Evolutionary conservation across 2,329 filamentous ascomycete species (phyloP).

Genomic region (Bipolaris sorokiniana): DNA sequence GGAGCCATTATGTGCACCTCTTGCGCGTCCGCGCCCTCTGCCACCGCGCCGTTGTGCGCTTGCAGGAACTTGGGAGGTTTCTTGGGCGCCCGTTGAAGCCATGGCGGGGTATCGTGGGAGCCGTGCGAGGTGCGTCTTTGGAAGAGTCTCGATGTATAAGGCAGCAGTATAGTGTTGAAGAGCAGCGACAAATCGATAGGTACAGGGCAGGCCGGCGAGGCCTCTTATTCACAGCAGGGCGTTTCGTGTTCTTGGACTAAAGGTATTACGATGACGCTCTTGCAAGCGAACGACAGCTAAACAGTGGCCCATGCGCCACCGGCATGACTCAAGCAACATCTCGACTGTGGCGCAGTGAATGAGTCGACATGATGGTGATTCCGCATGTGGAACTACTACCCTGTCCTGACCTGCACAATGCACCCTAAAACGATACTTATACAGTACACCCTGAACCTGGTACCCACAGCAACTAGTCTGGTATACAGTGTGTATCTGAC

Average conservation of each 20-base stretch:
- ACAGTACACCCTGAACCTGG: background rate
- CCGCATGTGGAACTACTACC: background rate
- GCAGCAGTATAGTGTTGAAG: background rate
- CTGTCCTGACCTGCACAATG: background rate
- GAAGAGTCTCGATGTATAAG: background rate
- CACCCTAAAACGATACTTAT: background rate
- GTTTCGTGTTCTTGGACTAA: constrained; percentile 26
- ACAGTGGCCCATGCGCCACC: constrained; percentile 14
- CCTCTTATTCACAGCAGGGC: constrained; percentile 23
- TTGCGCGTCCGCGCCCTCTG: constrained; percentile 39
- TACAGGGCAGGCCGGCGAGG: constrained; percentile 21
- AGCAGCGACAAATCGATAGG: background rate
- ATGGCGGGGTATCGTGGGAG: constrained; percentile 37
- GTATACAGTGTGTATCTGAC: background rate
- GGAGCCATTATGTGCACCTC: constrained; percentile 29
- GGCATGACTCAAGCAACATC: constrained; percentile 19
- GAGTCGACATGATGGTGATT: constrained; percentile 33
- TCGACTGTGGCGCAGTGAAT: constrained; percentile 22
- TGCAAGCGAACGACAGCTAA: constrained; percentile 36
- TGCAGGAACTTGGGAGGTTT: constrained; percentile 31
- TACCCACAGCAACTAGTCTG: background rate
- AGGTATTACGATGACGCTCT: constrained; percentile 32
- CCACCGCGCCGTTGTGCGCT: constrained; percentile 40
- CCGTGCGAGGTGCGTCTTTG: constrained; percentile 7
- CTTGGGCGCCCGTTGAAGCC: constrained; percentile 37